These are phyloP conservation scores for Cercospora zeina DNA, from an alignment of 2,329 filamentous ascomycete genomes.

Conservation along the genomic window DNA sequence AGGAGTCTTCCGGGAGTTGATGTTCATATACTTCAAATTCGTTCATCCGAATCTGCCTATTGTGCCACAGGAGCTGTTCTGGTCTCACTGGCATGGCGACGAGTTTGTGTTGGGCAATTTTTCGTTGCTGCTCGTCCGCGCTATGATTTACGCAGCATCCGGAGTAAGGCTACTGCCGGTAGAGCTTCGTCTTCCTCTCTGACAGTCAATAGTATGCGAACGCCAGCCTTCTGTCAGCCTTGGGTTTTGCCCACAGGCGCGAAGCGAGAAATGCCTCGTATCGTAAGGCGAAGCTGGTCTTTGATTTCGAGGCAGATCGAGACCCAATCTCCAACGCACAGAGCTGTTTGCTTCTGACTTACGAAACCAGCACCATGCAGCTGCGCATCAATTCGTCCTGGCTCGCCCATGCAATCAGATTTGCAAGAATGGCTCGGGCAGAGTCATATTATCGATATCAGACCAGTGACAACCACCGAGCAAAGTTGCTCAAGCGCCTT, in stretches of 20 bases:
- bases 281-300: slow-evolving; percentile 27
- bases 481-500: slow-evolving; percentile 26
- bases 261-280: slow-evolving; percentile 27
- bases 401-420: slow-evolving; percentile 28
- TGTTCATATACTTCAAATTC: slow-evolving; percentile 23
- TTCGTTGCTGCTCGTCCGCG: slow-evolving; percentile 21
- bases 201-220: slow-evolving; percentile 22
- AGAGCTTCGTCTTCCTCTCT: neutral
- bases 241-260: slow-evolving; percentile 28
- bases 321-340: slow-evolving; percentile 26
- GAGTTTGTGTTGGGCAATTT: slow-evolving; percentile 13
- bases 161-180: slow-evolving; percentile 14
- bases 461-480: slow-evolving; percentile 20
- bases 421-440: slow-evolving; percentile 26
- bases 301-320: slow-evolving; percentile 26
- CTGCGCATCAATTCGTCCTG: slow-evolving; percentile 28
- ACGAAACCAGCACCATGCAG: slow-evolving; percentile 26
- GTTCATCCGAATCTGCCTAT: slow-evolving; percentile 26
- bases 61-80: slow-evolving; percentile 23
- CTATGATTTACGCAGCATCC: slow-evolving; percentile 23
- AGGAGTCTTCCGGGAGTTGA: slow-evolving; percentile 18
- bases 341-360: slow-evolving; percentile 25
- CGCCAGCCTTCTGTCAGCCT: slow-evolving; percentile 15
- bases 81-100: slow-evolving; percentile 21
- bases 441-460: slow-evolving; percentile 23